Base-by-base conservation (phyloP, 805 yeast species). In the Spathaspora passalidarum region DNA sequence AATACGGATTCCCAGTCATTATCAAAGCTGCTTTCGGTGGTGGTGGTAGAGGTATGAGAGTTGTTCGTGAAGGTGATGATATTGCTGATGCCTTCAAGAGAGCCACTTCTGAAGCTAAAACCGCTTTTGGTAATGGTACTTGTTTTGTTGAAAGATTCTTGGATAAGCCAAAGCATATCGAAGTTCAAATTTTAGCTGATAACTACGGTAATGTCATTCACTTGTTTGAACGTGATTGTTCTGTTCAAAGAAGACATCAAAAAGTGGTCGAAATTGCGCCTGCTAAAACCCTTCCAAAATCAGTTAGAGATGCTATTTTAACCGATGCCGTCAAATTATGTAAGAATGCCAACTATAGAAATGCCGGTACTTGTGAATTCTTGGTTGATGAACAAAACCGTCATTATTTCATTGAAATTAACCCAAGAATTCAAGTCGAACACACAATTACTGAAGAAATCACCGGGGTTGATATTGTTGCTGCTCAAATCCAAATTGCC, bases 11-110 rank as follows among this genome's bases (percentile, higher is more conserved):
- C 72, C 99, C 99, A 7, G 98, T 94, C 41, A 92, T 92, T 69
- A 90, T 92, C 72, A 92, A 92, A 72, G 99, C 99, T 40, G 99
- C 99, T 32, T 94, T 87, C 62, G 99, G 99, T 66, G 99, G 99
- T 73, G 99, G 99, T 78, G 99, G 99, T 63, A 84, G 98, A 73
- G 99, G 99, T 80, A 94, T 92, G 98, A 84, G 99, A 74, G 99
- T 92, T 43, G 99, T 92, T 38, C 79, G 95, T 61, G 97, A 92
- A 69, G 97, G 97, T 59, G 99, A 94, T 57, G 88, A 84, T 66
- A 81, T 92, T 49, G 84, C 65, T 39, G 97, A 92, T 65, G 97
- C 98, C 32, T 92, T 94, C 74, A 72, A 77, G 60, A 85, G 99
- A 71, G 98, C 98, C 29, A 81, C 86, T 23, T 86, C 96, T 38